phyloP scores from a whole-genome alignment of 2,329 filamentous ascomycete species.

The Nothopassalora personata region DNA sequence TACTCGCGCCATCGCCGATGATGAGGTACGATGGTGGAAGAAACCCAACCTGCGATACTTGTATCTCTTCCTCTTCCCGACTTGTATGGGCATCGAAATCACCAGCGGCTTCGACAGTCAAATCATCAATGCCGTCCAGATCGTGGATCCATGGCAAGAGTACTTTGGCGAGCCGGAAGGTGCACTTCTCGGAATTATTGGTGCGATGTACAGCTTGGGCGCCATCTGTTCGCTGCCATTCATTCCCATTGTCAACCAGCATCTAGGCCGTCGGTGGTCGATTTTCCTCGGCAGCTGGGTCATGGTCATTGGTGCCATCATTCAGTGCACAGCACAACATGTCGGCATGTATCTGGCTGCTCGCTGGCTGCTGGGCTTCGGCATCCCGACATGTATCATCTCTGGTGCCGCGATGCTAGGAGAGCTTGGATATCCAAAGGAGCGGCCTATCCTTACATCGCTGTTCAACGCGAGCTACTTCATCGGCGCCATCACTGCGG shows the following conservation, averaged over 20 bases:
- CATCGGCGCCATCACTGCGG: conserved; percentile 23
- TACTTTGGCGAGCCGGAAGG: not conserved
- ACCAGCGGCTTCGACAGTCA: conserved; percentile 35
- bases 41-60: conserved; percentile 55
- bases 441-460: conserved; percentile 19
- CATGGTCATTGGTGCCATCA: conserved; percentile 42
- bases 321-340: conserved; percentile 25
- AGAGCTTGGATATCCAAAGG: conserved; percentile 18
- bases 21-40: conserved; percentile 48
- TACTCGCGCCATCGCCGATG: conserved; percentile 33
- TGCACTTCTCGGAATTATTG: conserved; percentile 25
- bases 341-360: conserved; percentile 25
- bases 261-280: conserved; percentile 26
- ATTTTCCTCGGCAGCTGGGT: conserved; percentile 38
- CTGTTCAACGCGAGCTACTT: conserved; percentile 22
- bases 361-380: conserved; percentile 18
- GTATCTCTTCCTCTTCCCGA: conserved; percentile 55
- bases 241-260: conserved; percentile 25
- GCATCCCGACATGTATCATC: conserved; percentile 4
- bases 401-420: conserved; percentile 4
- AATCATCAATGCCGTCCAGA: conserved; percentile 20
- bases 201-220: conserved; percentile 25
- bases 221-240: conserved; percentile 26
- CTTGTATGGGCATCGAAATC: conserved; percentile 59
- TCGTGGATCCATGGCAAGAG: not conserved